Percentiles rank a stretch among this genome's conserved stretches.
These are phyloP conservation scores for Avicennia marina DNA, from an alignment of 257 asterid species.

Conservation along the genomic window DNA sequence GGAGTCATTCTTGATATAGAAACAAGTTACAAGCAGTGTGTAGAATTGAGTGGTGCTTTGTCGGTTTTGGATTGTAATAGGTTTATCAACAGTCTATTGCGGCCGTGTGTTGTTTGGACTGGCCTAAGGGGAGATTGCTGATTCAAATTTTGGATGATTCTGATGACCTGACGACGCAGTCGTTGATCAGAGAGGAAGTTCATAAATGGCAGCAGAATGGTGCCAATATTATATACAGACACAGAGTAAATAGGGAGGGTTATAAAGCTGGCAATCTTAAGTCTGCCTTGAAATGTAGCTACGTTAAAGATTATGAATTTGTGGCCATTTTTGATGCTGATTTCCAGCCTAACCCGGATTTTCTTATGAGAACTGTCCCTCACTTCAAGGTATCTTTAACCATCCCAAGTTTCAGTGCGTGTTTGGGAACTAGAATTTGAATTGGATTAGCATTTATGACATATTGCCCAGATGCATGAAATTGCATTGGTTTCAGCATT, in stretches of 20 bases:
- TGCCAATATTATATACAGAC: conserved; percentile 71
- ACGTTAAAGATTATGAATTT: conserved; percentile 48
- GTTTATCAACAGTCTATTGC: conserved; percentile 88
- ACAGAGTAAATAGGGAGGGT: conserved; percentile 49
- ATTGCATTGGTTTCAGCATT: not conserved
- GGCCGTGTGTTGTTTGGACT: conserved; percentile 73
- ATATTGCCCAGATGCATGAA: not conserved
- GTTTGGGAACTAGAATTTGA: not conserved
- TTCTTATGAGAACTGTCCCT: conserved; percentile 37
- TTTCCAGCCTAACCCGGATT: conserved; percentile 50
- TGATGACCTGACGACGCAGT: conserved; percentile 59
- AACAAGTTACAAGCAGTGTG: too few species aligned
- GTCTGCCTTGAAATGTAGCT: conserved; percentile 57
- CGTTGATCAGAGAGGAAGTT: conserved; percentile 73
- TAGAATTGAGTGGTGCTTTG: conserved; percentile 10
- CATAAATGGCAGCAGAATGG: conserved; percentile 78
- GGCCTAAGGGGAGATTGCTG: conserved; percentile 74
- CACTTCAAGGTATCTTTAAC: conserved; percentile 59
- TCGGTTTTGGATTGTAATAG: conserved; percentile 35
- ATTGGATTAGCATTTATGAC: conserved; percentile 12
- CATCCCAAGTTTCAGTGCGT: not conserved
- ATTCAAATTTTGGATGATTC: conserved; percentile 90
- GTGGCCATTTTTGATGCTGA: conserved; percentile 61
- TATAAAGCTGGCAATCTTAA: conserved; percentile 57
- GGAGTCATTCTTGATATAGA: too few species aligned